A percentile compares a stretch with the other conserved stretches of the same genome.
phyloP scores from a whole-genome alignment of 2,329 filamentous ascomycete genomes.

The Fusarium sp. region DNA sequence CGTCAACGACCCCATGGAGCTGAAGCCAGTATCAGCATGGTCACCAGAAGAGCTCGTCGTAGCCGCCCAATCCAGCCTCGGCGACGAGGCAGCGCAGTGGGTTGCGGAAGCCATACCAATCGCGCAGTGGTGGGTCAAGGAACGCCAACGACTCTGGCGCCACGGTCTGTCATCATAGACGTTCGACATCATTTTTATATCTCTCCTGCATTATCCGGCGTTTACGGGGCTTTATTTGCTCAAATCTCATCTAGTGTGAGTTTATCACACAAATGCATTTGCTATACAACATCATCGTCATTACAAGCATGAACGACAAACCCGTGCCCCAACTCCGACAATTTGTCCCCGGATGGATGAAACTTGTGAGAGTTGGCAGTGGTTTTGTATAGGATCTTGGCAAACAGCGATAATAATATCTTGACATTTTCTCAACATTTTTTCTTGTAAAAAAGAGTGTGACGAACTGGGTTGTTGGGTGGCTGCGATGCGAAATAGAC shows the following conservation, averaged over 20 bases:
- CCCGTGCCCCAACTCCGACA: neutral
- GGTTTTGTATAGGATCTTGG: constrained; percentile 6
- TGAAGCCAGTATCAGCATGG: constrained; percentile 46
- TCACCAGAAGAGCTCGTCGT: constrained; percentile 41
- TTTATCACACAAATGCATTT: constrained; percentile 11
- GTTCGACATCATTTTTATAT: neutral
- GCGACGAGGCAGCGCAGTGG: constrained; percentile 49
- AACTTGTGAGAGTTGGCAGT: neutral
- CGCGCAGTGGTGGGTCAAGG: constrained; percentile 43
- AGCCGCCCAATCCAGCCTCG: constrained; percentile 34
- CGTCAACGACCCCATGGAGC: constrained; percentile 48
- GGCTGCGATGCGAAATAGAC: constrained; percentile 23
- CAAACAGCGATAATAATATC: constrained; percentile 26
- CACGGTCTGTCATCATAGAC: constrained; percentile 33
- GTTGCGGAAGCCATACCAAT: constrained; percentile 43
- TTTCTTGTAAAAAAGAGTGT: constrained; percentile 18
- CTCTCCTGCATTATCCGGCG: constrained; percentile 34
- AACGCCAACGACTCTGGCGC: constrained; percentile 45
- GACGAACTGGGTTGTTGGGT: constrained; percentile 2
- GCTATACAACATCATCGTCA: constrained; percentile 7
- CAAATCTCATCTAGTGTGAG: constrained; percentile 6
- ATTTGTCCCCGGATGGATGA: constrained; percentile 28
- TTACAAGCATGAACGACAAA: constrained; percentile 14
- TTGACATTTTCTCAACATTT: constrained; percentile 13
- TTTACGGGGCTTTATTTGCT: constrained; percentile 24